These are phyloP conservation scores for Pyronema omphalodes DNA, from an alignment of 495 filamentous ascomycete species.

Conservation along the genomic window DNA sequence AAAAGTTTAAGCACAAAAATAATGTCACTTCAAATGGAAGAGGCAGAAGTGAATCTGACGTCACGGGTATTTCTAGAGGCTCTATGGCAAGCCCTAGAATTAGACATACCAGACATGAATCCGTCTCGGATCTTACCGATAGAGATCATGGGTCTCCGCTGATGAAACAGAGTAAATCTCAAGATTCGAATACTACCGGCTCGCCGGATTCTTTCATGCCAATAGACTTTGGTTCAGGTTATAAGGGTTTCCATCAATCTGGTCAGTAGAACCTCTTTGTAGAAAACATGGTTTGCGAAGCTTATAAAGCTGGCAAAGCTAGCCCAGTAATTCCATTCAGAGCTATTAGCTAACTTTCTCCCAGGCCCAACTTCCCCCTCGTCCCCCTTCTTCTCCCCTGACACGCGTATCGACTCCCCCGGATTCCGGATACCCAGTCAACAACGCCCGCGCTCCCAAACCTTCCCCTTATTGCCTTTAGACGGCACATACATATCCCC, in stretches of 20 bases:
- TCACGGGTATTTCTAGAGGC: conserved; percentile 17
- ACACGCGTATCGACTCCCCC: conserved; percentile 30
- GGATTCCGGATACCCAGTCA: conserved; percentile 32
- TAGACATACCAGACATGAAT: conserved; percentile 19
- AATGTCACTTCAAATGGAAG: conserved; percentile 33
- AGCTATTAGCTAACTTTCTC: too few species aligned
- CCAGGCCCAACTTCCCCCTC: conserved; percentile 64
- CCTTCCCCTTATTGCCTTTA: conserved; percentile 53
- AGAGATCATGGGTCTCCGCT: conserved; percentile 26
- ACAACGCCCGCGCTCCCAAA: conserved; percentile 74
- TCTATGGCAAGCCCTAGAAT: conserved; percentile 6
- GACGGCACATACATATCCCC: conserved; percentile 56
- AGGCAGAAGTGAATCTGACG: conserved; percentile 26
- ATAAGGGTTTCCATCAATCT: conserved; percentile 30
- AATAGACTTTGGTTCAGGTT: conserved; percentile 26
- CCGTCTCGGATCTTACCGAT: conserved; percentile 25
- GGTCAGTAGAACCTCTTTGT: conserved; percentile 37
- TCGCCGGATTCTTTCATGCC: conserved; percentile 27
- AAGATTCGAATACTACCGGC: conserved; percentile 18
- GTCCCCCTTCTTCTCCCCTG: conserved; percentile 68
- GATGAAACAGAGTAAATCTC: conserved; percentile 21
- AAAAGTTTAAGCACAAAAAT: conserved; percentile 94
- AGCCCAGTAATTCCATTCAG: too few species aligned
- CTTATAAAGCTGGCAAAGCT: conserved; percentile 39
- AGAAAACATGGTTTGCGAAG: conserved; percentile 28